Evolutionary conservation across 2,329 filamentous ascomycete genomes (phyloP).

Genomic region (Penicillium fuscoglaucum): DNA sequence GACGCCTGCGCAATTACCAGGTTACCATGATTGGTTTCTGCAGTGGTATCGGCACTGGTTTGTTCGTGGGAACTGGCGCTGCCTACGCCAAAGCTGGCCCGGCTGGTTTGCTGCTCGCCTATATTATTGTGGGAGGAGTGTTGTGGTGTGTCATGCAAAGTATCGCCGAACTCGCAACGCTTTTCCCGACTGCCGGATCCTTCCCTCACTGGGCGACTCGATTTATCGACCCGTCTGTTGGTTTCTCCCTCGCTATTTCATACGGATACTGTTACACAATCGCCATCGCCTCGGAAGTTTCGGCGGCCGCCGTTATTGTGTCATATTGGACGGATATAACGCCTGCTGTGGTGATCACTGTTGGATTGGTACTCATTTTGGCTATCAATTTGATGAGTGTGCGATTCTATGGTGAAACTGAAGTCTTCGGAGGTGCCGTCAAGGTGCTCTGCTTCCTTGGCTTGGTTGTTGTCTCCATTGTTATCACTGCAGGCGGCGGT

Average conservation of each 20-base stretch:
- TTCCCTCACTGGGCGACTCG: conserved; percentile 89
- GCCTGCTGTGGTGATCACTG: conserved; percentile 69
- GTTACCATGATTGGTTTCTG: conserved; percentile 38
- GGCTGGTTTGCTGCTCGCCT: conserved; percentile 69
- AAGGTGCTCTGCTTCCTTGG: conserved; percentile 37
- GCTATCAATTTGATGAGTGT: conserved; percentile 36
- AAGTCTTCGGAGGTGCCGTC: conserved; percentile 34
- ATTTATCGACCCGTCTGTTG: conserved; percentile 88
- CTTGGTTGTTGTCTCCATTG: conserved; percentile 33
- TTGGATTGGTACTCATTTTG: conserved; percentile 33
- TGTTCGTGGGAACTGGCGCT: conserved; percentile 79
- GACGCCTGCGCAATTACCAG: conserved; percentile 38
- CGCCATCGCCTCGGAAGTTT: conserved; percentile 75
- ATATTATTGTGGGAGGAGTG: conserved; percentile 67
- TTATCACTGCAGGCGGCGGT: conserved; percentile 37
- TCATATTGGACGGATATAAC: conserved; percentile 70
- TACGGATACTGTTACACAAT: conserved; percentile 84
- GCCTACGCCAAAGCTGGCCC: conserved; percentile 71
- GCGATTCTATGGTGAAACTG: conserved; percentile 36
- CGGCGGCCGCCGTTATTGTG: conserved; percentile 81
- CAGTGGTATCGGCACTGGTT: conserved; percentile 62
- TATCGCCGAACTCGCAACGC: conserved; percentile 81
- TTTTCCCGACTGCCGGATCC: conserved; percentile 87
- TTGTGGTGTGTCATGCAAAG: conserved; percentile 88
- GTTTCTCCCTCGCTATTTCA: conserved; percentile 74